Evolutionary conservation across 2,329 filamentous ascomycete species (phyloP).

Genomic region (Monilinia polystroma): DNA sequence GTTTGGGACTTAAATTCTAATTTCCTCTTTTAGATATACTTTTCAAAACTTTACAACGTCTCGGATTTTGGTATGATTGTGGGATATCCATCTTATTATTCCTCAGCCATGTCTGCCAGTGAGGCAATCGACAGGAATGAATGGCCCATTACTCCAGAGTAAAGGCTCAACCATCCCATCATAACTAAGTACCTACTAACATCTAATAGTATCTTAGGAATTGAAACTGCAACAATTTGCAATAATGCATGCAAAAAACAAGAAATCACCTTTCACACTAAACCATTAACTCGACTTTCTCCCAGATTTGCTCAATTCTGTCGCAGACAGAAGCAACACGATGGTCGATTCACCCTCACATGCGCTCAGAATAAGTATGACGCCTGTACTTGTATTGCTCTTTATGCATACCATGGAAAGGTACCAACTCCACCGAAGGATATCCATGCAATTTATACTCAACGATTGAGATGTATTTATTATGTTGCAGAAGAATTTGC

Average conservation of each 20-base stretch:
- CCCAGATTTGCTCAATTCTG: constrained; percentile 9
- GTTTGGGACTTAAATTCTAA: not conserved
- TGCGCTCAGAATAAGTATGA: constrained; percentile 7
- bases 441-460: not conserved
- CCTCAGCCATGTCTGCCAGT: not conserved
- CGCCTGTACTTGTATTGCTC: constrained; percentile 13
- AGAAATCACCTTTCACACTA: constrained; percentile 18
- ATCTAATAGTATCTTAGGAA: constrained; percentile 1
- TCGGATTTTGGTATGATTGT: not conserved
- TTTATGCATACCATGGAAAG: constrained; percentile 18
- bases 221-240: constrained; percentile 11
- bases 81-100: not conserved
- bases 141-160: constrained; percentile 20
- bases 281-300: constrained; percentile 13
- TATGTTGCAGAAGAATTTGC: constrained; percentile 12
- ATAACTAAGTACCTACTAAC: not conserved
- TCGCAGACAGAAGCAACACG: not conserved
- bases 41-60: not conserved
- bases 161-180: not conserved
- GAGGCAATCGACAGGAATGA: constrained; percentile 2
- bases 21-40: not conserved
- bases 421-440: not conserved
- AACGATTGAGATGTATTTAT: constrained; percentile 9
- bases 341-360: constrained; percentile 11
- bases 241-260: not conserved